phyloP scores from a whole-genome alignment of 331 rosid genomes.

The Acacia pycnantha region DNA sequence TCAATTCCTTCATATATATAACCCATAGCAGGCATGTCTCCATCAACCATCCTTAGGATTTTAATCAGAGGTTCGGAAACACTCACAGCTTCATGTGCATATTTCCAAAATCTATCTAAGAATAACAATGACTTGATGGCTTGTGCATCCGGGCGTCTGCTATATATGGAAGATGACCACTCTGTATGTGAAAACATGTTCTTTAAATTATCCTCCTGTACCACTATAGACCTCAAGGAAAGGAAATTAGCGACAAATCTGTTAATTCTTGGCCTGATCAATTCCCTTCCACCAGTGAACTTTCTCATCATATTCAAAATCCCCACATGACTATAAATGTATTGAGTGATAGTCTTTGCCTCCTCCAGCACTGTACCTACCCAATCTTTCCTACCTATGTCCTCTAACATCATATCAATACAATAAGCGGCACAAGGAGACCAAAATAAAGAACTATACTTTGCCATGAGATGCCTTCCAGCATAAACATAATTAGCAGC shows the following conservation, averaged over 20 bases:
- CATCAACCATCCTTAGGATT: too few relatives aligned
- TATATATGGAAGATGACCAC: conserved; percentile 52
- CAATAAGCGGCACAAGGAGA: conserved; percentile 72
- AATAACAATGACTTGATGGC: conserved; percentile 42
- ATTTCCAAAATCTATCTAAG: conserved; percentile 67
- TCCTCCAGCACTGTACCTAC: conserved; percentile 55
- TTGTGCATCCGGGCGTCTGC: conserved; percentile 52
- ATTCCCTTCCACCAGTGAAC: conserved; percentile 58
- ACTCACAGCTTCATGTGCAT: background rate
- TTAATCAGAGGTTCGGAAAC: too few relatives aligned
- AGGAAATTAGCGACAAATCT: conserved; percentile 61
- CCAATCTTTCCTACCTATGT: conserved; percentile 63
- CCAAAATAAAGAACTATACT: conserved; percentile 72
- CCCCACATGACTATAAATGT: conserved; percentile 54
- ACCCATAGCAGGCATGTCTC: too few relatives aligned
- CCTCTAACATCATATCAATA: conserved; percentile 65
- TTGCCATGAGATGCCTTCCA: conserved; percentile 60
- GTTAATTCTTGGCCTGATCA: conserved; percentile 56
- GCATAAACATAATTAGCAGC: conserved; percentile 53
- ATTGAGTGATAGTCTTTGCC: conserved; percentile 56
- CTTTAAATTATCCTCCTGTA: conserved; percentile 63
- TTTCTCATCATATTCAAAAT: too few relatives aligned
- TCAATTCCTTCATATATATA: too few relatives aligned
- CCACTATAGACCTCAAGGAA: conserved; percentile 62
- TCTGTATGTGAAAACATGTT: conserved; percentile 63